Conservation (phyloP, 2,329 filamentous ascomycete species). For the Tolypocladium sp. region DNA sequence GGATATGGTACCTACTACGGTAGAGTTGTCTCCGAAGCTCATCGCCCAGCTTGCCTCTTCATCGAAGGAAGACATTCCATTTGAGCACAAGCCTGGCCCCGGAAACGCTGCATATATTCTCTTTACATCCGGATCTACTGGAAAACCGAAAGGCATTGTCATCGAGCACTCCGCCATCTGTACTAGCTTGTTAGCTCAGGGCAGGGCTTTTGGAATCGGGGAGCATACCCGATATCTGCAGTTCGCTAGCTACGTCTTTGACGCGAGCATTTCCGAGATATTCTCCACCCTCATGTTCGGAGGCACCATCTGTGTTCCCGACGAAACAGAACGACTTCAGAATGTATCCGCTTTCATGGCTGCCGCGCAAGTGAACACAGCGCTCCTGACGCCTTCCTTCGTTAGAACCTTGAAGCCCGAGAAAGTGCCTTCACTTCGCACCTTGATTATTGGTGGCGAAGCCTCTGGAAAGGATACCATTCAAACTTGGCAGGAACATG, state of each 20-base stretch:
- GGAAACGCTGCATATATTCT: not conserved
- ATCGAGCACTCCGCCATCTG: constrained; percentile 1
- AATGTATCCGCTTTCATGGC: not conserved
- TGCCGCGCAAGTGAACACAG: not conserved
- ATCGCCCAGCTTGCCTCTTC: not conserved
- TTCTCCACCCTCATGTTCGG: constrained; percentile 4
- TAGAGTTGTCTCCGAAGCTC: not conserved
- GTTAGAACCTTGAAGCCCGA: not conserved
- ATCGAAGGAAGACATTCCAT: not conserved
- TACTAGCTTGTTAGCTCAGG: not conserved
- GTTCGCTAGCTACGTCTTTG: constrained; percentile 7
- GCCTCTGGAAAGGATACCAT: not conserved
- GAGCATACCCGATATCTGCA: constrained; percentile 1
- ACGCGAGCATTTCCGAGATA: constrained; percentile 4
- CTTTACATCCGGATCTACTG: not conserved
- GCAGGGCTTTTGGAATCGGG: not conserved
- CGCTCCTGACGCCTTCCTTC: constrained; percentile 3
- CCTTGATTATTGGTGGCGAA: constrained; percentile 4
- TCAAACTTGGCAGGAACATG: not conserved
- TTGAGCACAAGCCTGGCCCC: not conserved
- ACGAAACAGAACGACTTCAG: not conserved
- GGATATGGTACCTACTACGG: not conserved
- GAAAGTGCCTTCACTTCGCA: constrained; percentile 1
- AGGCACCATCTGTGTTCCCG: constrained; percentile 5
- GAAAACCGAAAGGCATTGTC: constrained; percentile 1